Evolutionary conservation across 2,329 filamentous ascomycete species (phyloP).

Genomic region (Sporothrix globosa): DNA sequence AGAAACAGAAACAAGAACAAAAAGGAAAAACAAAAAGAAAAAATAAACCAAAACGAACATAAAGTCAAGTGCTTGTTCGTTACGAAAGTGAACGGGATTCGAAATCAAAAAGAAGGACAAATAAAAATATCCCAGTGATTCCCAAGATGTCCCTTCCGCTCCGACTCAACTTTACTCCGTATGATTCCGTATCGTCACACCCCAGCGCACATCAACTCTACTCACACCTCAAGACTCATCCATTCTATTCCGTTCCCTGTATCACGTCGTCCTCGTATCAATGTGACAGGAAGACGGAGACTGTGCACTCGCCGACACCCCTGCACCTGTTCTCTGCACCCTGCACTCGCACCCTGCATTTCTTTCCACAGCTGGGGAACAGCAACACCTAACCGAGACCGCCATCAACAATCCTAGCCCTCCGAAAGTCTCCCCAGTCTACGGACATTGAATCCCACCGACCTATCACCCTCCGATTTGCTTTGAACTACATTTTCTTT

Average conservation of each 20-base stretch:
- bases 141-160: too few relatives aligned
- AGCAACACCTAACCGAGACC: background rate
- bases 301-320: background rate
- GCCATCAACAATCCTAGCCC: background rate
- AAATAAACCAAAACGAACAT: background rate
- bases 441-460: conserved; percentile 4
- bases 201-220: background rate
- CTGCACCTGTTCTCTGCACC: background rate
- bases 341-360: background rate
- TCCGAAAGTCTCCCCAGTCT: background rate
- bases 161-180: too few relatives aligned
- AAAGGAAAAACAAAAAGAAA: background rate
- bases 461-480: background rate
- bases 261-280: background rate
- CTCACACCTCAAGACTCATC: background rate
- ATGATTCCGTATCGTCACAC: background rate
- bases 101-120: background rate
- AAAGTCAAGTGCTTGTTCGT: background rate
- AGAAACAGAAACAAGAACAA: background rate
- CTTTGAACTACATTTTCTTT: background rate
- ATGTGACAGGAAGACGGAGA: background rate
- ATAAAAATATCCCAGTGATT: background rate
- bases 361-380: conserved; percentile 10
- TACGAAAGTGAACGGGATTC: background rate
- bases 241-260: background rate